A percentile compares a stretch with the other conserved stretches of the same genome.
phyloP scores from a whole-genome alignment of 345 rosid species.

The Lepidium sativum region DNA sequence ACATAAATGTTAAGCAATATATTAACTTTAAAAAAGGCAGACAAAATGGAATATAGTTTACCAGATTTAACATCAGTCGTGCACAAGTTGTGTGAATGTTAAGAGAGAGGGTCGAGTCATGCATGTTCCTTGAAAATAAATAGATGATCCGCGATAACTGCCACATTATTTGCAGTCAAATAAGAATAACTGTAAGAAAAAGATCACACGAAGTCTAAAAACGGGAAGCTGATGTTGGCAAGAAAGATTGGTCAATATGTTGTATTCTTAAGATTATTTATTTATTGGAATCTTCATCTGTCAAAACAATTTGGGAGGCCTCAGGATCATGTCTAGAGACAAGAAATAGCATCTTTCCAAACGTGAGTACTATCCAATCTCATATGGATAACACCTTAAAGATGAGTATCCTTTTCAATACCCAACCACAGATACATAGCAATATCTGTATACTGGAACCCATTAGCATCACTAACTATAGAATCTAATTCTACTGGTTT shows the following conservation, averaged over 20 bases:
- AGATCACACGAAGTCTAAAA: background rate
- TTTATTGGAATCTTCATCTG: background rate
- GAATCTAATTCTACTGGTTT: background rate
- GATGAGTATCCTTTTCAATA: background rate
- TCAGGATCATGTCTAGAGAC: background rate
- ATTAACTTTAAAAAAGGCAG: constrained; percentile 7
- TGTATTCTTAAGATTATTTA: background rate
- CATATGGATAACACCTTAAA: background rate
- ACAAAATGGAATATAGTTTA: constrained; percentile 24
- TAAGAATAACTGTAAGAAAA: background rate
- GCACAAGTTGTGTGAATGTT: constrained; percentile 96
- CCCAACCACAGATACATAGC: constrained; percentile 5
- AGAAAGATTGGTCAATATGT: background rate
- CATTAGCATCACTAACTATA: constrained; percentile 2
- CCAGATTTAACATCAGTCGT: constrained; percentile 97
- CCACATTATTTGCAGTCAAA: constrained; percentile 22
- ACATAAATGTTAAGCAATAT: constrained; percentile 2
- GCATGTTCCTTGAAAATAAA: constrained; percentile 95
- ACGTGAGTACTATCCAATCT: constrained; percentile 1
- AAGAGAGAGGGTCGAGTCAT: constrained; percentile 85
- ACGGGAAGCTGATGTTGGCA: background rate
- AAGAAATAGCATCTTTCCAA: background rate
- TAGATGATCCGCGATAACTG: constrained; percentile 96
- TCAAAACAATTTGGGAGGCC: background rate
- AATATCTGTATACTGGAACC: background rate